Conservation (phyloP, 306 rosid species). For the Medicago ruthenica region DNA sequence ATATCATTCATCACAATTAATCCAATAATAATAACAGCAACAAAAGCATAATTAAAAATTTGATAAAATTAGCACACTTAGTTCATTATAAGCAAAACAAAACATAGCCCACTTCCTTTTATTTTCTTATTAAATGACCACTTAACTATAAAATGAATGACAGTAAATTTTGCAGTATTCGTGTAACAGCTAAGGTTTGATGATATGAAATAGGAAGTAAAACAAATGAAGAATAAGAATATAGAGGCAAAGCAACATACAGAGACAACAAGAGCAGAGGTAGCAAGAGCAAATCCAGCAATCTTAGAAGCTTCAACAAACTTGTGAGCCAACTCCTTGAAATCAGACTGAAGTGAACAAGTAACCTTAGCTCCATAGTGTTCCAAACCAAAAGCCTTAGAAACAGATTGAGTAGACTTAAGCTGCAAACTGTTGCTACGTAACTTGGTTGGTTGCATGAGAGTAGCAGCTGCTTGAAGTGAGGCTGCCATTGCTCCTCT, state of each 20-base stretch:
- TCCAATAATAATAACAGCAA: background rate
- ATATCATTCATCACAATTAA: constrained; percentile 24
- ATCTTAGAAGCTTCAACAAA: constrained; percentile 81
- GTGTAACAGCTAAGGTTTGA: background rate
- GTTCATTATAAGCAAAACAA: background rate
- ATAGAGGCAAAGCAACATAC: constrained; percentile 50
- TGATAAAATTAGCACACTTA: background rate
- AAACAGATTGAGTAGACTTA: constrained; percentile 61
- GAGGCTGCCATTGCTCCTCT: constrained; percentile 84
- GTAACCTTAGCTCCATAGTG: constrained; percentile 33
- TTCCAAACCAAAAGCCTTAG: constrained; percentile 53
- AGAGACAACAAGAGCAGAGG: constrained; percentile 97
- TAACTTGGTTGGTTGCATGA: constrained; percentile 81
- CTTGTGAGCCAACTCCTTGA: constrained; percentile 74
- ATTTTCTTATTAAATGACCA: too few relatives aligned
- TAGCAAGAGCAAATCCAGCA: constrained; percentile 96
- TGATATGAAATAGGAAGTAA: background rate
- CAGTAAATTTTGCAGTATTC: background rate
- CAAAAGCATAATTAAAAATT: background rate
- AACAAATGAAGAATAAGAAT: background rate
- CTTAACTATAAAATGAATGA: too few relatives aligned
- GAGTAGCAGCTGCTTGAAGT: constrained; percentile 90
- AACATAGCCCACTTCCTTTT: too few relatives aligned
- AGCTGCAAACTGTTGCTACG: constrained; percentile 55
- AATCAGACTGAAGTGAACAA: constrained; percentile 52